Evolutionary conservation across 139 green algal species (phyloP).

Genomic region (Coccomyxa sp.): DNA sequence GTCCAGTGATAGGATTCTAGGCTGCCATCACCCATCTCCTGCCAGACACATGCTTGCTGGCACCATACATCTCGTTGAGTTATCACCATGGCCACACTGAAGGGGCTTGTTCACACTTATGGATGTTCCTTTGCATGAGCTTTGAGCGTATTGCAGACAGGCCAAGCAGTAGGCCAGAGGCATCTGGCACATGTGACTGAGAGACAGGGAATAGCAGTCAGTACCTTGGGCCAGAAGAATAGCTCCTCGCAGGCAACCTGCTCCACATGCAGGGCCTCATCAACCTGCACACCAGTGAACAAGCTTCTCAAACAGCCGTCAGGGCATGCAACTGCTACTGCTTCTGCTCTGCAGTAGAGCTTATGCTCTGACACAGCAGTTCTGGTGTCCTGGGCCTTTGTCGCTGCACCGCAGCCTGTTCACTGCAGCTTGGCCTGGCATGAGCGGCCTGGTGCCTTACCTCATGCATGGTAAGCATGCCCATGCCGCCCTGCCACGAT

Average conservation of each 20-base stretch:
- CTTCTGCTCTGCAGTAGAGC: neutral
- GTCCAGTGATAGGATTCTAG: too few relatives aligned
- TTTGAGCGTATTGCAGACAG: neutral
- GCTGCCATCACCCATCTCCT: too few relatives aligned
- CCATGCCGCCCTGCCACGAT: too few relatives aligned
- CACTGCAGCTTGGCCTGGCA: too few relatives aligned
- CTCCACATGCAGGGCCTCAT: neutral
- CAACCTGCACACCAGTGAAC: neutral
- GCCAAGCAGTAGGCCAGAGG: too few relatives aligned
- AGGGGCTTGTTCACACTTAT: neutral
- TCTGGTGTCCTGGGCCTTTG: too few relatives aligned
- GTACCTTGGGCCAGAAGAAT: slow-evolving; percentile 1
- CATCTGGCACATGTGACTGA: too few relatives aligned
- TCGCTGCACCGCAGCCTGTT: too few relatives aligned
- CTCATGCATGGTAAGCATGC: too few relatives aligned
- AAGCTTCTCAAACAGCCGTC: neutral
- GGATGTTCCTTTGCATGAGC: neutral
- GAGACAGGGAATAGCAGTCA: too few relatives aligned
- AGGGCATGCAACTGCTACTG: neutral
- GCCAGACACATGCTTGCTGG: neutral
- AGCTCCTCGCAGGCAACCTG: neutral
- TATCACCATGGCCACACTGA: neutral
- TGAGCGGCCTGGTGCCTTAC: too few relatives aligned
- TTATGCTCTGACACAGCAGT: neutral
- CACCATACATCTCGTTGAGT: neutral